Evolutionary conservation across 2,329 filamentous ascomycete species (phyloP).

Genomic region (Conoideocrella luteorostrata): DNA sequence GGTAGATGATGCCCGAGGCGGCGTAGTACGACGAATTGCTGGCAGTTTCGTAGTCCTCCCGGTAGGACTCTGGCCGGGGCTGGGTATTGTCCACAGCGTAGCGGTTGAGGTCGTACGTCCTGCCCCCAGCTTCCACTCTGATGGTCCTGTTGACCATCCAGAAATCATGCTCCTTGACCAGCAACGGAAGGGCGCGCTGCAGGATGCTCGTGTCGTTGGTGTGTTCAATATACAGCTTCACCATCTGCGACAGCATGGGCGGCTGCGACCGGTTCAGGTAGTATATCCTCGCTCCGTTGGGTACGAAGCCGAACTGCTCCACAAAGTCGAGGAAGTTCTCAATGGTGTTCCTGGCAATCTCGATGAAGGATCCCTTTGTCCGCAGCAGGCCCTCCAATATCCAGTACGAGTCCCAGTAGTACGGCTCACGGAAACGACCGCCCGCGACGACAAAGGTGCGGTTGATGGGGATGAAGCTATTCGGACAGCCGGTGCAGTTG

Average conservation of each 20-base stretch:
- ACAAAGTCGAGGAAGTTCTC: slow-evolving; percentile 65
- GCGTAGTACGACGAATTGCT: slow-evolving; percentile 59
- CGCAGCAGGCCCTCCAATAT: slow-evolving; percentile 60
- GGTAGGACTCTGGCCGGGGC: slow-evolving; percentile 61
- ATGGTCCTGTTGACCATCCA: slow-evolving; percentile 57
- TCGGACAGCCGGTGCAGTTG: slow-evolving; percentile 53
- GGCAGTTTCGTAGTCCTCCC: slow-evolving; percentile 60
- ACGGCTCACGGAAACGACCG: slow-evolving; percentile 64
- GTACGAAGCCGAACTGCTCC: slow-evolving; percentile 58
- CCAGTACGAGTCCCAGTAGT: slow-evolving; percentile 69
- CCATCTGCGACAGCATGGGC: slow-evolving; percentile 60
- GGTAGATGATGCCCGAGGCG: slow-evolving; percentile 51
- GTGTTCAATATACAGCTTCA: slow-evolving; percentile 56
- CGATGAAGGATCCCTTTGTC: slow-evolving; percentile 55
- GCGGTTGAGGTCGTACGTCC: slow-evolving; percentile 48
- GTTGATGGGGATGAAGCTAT: slow-evolving; percentile 60
- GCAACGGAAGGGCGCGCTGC: slow-evolving; percentile 52
- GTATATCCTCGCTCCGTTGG: slow-evolving; percentile 61
- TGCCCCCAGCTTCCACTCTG: slow-evolving; percentile 36
- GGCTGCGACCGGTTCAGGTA: slow-evolving; percentile 65
- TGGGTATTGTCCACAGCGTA: slow-evolving; percentile 58
- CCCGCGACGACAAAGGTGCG: slow-evolving; percentile 65
- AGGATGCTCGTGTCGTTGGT: slow-evolving; percentile 58
- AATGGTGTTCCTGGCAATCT: slow-evolving; percentile 60
- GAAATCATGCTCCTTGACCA: slow-evolving; percentile 59